Evolutionary conservation across 495 filamentous ascomycete species (phyloP), one percentile per base, ranked within the genome.

Genomic region (Filosporella fistucella): DNA sequence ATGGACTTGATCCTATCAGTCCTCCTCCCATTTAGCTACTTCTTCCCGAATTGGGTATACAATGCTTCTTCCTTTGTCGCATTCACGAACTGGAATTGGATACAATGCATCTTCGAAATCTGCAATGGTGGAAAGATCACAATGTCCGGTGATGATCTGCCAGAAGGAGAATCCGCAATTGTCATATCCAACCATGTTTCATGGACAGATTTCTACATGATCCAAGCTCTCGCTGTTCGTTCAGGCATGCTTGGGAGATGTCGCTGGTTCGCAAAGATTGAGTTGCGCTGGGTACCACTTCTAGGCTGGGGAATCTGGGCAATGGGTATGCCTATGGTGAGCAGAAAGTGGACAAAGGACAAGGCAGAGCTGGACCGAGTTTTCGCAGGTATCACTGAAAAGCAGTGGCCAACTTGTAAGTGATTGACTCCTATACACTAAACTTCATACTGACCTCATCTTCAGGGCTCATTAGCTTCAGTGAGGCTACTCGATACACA

Each of bases 121-220:
- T 52, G 51, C 54, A 78, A 81, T 51, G 63, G 65, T 17, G 74
- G 71, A 14, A 42, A 56, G 39, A 76, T 81, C 52, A 70, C 60
- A 34, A 52, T 72, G 29, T 77, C 77, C 18, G 75, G 69, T 0
- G 68, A 74, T 46, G 43, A 45, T 4, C 61, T 78, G 9, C 73
- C 68, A 1, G 25, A 51, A 20, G 62, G 59, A 17, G 77, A 81
- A 56, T 74, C 69, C 21, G 76, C 75, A 39, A 70, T 82, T 47
- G 74, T 80, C 20, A 55, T 81, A 34, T 63, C 74, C 14, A 81
- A 81, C 55, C 77, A 79, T 61, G 69, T 77, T 25, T 66, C 63
- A 36, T 81, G 77, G 77, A 65, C 70, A 21, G 77, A 80, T 57
- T 78, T 81, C 60, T 81, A 77, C 62, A 68, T 81, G 64, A 74